These are phyloP conservation scores for Tylopilus sp. DNA, from an alignment of 768 basidiomycete species.

Conservation along the genomic window DNA sequence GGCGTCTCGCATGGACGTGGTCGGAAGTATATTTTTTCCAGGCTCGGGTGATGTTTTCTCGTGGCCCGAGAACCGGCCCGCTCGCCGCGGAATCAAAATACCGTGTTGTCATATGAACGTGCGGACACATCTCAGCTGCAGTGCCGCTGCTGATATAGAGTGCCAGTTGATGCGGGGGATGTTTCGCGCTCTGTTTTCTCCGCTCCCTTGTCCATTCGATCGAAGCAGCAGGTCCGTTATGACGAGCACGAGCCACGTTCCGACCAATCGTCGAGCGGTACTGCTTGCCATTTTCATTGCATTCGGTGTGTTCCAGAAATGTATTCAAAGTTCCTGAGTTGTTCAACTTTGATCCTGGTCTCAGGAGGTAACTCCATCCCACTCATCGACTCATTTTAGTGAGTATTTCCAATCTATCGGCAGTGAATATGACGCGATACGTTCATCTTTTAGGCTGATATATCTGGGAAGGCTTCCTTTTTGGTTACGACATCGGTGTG, in stretches of 20 bases:
- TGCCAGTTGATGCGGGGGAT: not conserved
- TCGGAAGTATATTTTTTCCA: not conserved
- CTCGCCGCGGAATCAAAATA: not conserved
- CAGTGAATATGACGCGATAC: not conserved
- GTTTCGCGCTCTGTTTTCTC: not conserved
- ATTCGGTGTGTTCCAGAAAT: slow-evolving; percentile 6
- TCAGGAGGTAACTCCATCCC: slow-evolving; percentile 6
- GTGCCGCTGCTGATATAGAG: slow-evolving; percentile 5
- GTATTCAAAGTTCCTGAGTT: not conserved
- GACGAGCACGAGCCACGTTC: slow-evolving; percentile 1
- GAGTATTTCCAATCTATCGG: not conserved
- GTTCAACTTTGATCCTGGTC: not conserved
- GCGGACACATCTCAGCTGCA: not conserved
- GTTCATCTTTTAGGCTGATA: slow-evolving; percentile 1
- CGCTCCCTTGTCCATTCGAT: not conserved
- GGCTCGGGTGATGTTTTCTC: not conserved
- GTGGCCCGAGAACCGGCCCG: not conserved
- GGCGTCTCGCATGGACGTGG: not conserved
- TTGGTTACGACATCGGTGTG: slow-evolving; percentile 15
- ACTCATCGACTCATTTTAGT: not conserved
- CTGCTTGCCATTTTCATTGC: slow-evolving; percentile 15
- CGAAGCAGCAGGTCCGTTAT: not conserved
- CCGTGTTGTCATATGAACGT: slow-evolving; percentile 4
- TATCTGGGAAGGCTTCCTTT: slow-evolving; percentile 9
- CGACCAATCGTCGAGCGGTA: slow-evolving; percentile 11